Conservation (phyloP, 306 rosid species). For the Rosa chinensis region DNA sequence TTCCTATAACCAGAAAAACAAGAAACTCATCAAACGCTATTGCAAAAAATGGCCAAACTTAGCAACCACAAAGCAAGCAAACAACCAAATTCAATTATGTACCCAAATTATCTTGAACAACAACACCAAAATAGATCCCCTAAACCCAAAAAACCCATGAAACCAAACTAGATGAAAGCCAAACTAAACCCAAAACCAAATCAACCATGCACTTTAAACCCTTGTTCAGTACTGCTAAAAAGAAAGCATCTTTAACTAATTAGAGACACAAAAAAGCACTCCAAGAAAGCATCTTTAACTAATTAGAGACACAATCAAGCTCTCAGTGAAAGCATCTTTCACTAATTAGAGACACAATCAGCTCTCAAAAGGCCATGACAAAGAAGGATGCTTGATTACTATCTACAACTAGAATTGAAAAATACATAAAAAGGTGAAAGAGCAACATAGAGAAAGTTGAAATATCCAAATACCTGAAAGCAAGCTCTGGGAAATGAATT, state of each 20-base stretch:
- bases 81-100: not conserved
- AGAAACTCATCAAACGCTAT: not conserved
- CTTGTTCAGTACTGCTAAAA: not conserved
- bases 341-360: not conserved
- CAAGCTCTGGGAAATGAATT: not conserved
- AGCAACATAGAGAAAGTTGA: not conserved
- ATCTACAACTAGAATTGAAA: not conserved
- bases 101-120: not conserved
- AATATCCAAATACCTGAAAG: slow-evolving; percentile 21
- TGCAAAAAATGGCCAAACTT: not conserved
- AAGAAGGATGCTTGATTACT: slow-evolving; percentile 21
- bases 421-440: not conserved
- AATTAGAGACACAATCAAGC: not conserved
- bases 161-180: not conserved
- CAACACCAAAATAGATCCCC: not conserved
- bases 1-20: not conserved
- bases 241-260: not conserved
- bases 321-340: not conserved
- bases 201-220: not conserved
- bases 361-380: not conserved
- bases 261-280: not conserved
- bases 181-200: slow-evolving; percentile 2
- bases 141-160: slow-evolving; percentile 10
- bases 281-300: not conserved
- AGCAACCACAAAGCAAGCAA: not conserved